These are phyloP conservation scores for Wickerhamiella musiphila DNA, from an alignment of 805 yeast species.

Conservation along the genomic window DNA sequence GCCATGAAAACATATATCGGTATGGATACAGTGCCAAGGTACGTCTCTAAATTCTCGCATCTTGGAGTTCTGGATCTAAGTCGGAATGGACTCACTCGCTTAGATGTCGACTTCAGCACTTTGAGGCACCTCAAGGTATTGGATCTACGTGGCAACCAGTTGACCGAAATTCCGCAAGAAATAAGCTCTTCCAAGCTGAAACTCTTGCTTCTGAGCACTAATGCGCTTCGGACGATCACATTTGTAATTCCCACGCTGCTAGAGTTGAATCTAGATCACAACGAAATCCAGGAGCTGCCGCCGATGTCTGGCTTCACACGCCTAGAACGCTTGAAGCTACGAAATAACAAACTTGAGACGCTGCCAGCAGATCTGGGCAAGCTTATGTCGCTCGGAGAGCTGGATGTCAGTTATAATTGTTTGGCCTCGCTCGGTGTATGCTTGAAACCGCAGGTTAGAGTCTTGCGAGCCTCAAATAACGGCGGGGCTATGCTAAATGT, in stretches of 20 bases:
- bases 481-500: neutral
- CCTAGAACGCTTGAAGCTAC: slow-evolving; percentile 53
- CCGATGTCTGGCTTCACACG: slow-evolving; percentile 38
- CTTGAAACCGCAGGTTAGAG: slow-evolving; percentile 13
- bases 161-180: slow-evolving; percentile 33
- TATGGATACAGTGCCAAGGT: neutral
- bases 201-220: slow-evolving; percentile 11
- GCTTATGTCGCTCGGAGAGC: slow-evolving; percentile 42
- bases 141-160: slow-evolving; percentile 64
- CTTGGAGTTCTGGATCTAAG: slow-evolving; percentile 56
- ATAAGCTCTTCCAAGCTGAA: slow-evolving; percentile 6
- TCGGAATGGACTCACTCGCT: slow-evolving; percentile 46
- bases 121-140: slow-evolving; percentile 35
- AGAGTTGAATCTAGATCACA: slow-evolving; percentile 62
- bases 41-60: slow-evolving; percentile 20
- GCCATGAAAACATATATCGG: neutral
- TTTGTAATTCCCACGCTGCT: slow-evolving; percentile 35
- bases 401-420: slow-evolving; percentile 54
- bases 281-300: slow-evolving; percentile 39
- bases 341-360: slow-evolving; percentile 52
- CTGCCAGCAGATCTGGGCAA: slow-evolving; percentile 48
- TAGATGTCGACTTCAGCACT: slow-evolving; percentile 31
- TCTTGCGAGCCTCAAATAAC: slow-evolving; percentile 16
- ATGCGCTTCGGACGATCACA: slow-evolving; percentile 32
- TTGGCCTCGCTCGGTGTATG: slow-evolving; percentile 16